Base-by-base conservation (phyloP, 1,284 basidiomycete species). In the Laetiporus sulphureus region DNA sequence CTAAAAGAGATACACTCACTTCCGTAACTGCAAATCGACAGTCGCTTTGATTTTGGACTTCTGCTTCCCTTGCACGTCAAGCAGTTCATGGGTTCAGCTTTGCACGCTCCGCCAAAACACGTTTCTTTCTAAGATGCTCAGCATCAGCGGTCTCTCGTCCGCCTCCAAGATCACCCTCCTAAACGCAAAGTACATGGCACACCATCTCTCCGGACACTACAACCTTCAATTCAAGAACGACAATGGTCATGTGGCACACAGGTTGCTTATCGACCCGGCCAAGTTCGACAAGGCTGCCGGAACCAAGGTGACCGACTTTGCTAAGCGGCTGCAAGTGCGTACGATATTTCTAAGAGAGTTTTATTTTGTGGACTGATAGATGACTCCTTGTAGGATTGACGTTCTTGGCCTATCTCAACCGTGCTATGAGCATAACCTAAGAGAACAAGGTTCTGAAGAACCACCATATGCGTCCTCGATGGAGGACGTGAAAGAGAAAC, bases 71-170 rank as follows among this genome's bases (percentile, higher is more conserved):
- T 72, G 67, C n/a, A 75, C 54, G 12, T 64, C 63, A 5, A 55
- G 48, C 45, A 63, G 57, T 3, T 51, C 46, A 3, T 49, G 66
- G n/a, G 27, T 32, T n/a, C n/a, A n/a, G n/a, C n/a, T n/a, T n/a
- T n/a, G n/a, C n/a, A n/a, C n/a, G n/a, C n/a, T n/a, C n/a, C n/a
- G n/a, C n/a, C n/a, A n/a, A n/a, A n/a, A n/a, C n/a, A n/a, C n/a
- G n/a, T n/a, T n/a, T n/a, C n/a, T n/a, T n/a, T n/a, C n/a, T n/a
- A 92, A 91, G 71, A 97, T 98, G 95, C 80, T 98, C 23, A 95
- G 95, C 24, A 93, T 92, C 18, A 67, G 77, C 44, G 95, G 94
- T 13, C 75, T 99, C 32, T 79, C 81, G 31, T 76, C 91, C 51
- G 83, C 91, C 3, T 90, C 93, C 8, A 88, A 88, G 57, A 69